phyloP scores from a whole-genome alignment of 2,329 filamentous ascomycete genomes.

The Lasiodiplodia citricola region DNA sequence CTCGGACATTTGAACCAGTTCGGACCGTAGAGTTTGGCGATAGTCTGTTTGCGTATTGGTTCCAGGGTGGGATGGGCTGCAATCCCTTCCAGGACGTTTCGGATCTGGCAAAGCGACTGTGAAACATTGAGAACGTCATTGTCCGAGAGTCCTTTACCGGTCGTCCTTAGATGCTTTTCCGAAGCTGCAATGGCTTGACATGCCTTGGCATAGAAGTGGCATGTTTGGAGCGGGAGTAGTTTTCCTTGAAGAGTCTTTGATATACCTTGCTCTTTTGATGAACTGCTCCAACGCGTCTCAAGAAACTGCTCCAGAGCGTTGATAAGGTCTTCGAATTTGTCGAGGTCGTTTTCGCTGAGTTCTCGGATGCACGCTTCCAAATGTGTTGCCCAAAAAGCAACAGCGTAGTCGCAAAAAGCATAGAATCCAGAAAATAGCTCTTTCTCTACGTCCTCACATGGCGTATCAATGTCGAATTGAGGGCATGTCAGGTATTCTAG shows the following conservation, averaged over 20 bases:
- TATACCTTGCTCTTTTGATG: neutral
- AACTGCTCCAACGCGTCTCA: neutral
- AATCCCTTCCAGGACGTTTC: neutral
- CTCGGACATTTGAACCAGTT: neutral
- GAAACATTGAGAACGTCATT: neutral
- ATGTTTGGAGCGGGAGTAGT: neutral
- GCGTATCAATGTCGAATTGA: neutral
- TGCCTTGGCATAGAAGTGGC: neutral
- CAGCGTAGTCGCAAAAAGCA: neutral
- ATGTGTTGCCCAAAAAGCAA: neutral
- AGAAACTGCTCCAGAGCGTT: neutral
- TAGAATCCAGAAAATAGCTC: neutral
- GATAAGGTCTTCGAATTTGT: neutral
- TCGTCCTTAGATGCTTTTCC: neutral
- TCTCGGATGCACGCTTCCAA: neutral
- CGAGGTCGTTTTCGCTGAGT: neutral
- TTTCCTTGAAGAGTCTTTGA: neutral
- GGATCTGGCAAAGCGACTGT: neutral
- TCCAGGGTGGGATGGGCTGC: neutral
- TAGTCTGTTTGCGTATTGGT: no score
- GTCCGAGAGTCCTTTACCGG: neutral
- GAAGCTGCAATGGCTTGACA: neutral
- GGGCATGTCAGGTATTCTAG: neutral
- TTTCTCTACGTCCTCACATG: no score
- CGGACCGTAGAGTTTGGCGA: neutral